phyloP scores from a whole-genome alignment of 768 basidiomycete species.

The Suillus occidentalis region DNA sequence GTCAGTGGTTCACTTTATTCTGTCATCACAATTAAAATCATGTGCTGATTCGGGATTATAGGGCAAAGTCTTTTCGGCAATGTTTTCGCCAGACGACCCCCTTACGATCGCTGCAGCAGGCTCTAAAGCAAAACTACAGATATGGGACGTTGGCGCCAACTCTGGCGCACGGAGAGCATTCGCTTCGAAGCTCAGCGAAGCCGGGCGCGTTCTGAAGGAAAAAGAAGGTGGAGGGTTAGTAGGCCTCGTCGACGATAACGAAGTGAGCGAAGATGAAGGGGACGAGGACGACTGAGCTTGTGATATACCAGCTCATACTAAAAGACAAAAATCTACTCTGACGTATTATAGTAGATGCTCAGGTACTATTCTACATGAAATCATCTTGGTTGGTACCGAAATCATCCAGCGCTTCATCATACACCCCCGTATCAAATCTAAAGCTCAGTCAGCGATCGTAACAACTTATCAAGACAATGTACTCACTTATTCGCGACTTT shows the following conservation, averaged over 20 bases:
- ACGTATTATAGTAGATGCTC: constrained; percentile 10
- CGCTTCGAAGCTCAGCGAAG: constrained; percentile 69
- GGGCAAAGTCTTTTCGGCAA: constrained; percentile 95
- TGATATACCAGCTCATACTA: constrained; percentile 1
- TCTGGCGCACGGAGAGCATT: constrained; percentile 82
- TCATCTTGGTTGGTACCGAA: constrained; percentile 74
- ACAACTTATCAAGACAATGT: background rate
- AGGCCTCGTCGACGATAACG: constrained; percentile 67
- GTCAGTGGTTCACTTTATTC: constrained; percentile 46
- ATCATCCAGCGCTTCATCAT: constrained; percentile 91
- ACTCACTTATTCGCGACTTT: constrained; percentile 67
- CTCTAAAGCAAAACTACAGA: constrained; percentile 88
- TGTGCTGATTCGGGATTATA: constrained; percentile 30
- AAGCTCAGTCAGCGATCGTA: constrained; percentile 15
- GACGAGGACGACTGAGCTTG: constrained; percentile 30
- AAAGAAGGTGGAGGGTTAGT: constrained; percentile 66
- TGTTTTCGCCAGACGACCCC: constrained; percentile 93
- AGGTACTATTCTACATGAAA: constrained; percentile 74
- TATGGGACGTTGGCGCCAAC: constrained; percentile 94
- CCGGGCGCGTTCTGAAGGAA: constrained; percentile 68
- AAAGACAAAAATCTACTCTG: constrained; percentile 13
- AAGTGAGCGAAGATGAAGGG: constrained; percentile 58
- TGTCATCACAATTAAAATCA: background rate
- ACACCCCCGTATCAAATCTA: constrained; percentile 76
- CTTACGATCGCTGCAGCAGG: constrained; percentile 93